Evolutionary conservation across 2,329 filamentous ascomycete species (phyloP).

Genomic region (Lasiodiplodia gonubiensis): DNA sequence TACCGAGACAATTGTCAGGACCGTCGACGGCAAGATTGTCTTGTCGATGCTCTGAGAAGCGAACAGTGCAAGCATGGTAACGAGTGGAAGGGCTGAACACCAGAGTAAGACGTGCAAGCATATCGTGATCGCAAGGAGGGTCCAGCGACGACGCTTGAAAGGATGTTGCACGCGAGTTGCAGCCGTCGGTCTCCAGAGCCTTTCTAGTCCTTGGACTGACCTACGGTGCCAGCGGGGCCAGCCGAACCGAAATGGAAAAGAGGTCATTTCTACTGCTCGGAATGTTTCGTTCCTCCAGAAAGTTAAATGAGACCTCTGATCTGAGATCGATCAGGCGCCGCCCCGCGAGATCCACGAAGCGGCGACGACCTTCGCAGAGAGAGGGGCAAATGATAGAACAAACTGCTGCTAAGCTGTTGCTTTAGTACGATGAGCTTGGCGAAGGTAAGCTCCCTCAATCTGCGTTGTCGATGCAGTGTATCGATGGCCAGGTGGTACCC

Average conservation of each 20-base stretch:
- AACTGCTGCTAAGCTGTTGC: background rate
- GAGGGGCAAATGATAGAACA: background rate
- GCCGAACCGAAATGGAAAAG: background rate
- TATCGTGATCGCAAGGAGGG: constrained; percentile 42
- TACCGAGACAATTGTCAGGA: constrained; percentile 29
- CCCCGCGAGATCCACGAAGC: background rate
- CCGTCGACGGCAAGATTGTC: constrained; percentile 39
- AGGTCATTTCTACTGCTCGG: background rate
- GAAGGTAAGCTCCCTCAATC: background rate
- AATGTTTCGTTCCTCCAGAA: background rate
- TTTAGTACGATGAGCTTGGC: background rate
- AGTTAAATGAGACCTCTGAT: constrained; percentile 6
- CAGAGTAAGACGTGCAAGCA: constrained; percentile 44
- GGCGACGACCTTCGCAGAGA: background rate
- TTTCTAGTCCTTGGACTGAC: constrained; percentile 4
- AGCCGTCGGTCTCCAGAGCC: background rate
- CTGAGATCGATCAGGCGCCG: background rate
- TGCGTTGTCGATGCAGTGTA: constrained; percentile 6
- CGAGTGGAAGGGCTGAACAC: constrained; percentile 40
- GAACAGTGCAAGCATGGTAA: constrained; percentile 40
- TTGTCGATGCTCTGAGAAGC: constrained; percentile 38
- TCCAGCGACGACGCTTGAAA: constrained; percentile 37
- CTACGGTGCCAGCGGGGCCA: constrained; percentile 2
- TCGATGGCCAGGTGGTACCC: background rate
- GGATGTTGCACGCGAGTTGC: background rate